phyloP scores from a whole-genome alignment of 768 basidiomycete genomes.

The Guyanaporus albipodus region DNA sequence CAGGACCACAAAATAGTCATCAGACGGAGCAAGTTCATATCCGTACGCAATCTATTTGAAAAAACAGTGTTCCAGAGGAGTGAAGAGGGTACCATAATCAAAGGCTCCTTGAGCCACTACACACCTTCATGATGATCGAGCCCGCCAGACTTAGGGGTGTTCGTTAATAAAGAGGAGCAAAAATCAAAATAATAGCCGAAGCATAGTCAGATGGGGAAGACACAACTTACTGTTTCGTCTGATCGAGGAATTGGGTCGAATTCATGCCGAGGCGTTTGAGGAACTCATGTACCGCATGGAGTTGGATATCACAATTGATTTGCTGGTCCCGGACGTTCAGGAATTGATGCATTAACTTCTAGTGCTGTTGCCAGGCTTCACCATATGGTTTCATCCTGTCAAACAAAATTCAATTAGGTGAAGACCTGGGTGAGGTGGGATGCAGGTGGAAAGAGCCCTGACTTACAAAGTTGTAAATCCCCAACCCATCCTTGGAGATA shows the following conservation, averaged over 20 bases:
- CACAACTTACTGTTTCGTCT: conserved; percentile 5
- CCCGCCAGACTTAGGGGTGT: conserved; percentile 1
- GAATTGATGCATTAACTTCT: neutral
- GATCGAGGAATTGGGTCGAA: neutral
- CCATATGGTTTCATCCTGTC: neutral
- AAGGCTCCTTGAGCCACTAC: no score
- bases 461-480: conserved; percentile 5
- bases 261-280: neutral
- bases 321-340: neutral
- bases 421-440: no score
- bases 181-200: no score
- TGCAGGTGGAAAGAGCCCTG: neutral
- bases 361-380: neutral
- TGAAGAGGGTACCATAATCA: no score
- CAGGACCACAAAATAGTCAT: conserved; percentile 1
- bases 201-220: no score
- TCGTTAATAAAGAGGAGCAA: no score
- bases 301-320: neutral
- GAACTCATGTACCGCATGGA: neutral
- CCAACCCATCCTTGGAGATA: neutral
- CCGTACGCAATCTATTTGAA: conserved; percentile 3
- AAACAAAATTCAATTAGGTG: no score
- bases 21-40: conserved; percentile 2
- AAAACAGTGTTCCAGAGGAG: no score
- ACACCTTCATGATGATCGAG: conserved; percentile 2